Percentiles rank a stretch among this genome's conserved stretches.
Conservation (phyloP, 2,329 filamentous ascomycete species). For the Aureobasidium sp. region DNA sequence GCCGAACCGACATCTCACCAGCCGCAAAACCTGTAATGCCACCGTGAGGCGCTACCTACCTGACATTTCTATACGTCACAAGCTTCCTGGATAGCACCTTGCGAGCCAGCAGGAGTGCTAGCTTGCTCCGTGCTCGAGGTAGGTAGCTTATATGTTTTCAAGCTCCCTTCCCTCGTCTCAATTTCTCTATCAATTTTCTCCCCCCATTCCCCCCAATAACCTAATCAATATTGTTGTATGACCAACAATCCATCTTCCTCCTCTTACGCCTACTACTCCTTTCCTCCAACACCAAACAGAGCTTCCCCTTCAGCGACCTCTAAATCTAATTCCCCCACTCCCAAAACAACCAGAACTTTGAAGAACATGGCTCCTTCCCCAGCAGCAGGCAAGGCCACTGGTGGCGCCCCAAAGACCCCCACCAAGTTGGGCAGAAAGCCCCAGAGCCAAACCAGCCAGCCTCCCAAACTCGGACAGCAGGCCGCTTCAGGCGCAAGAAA, state of each 20-base stretch:
- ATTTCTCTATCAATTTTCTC: slow-evolving; percentile 11
- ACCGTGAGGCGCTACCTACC: slow-evolving; percentile 13
- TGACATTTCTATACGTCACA: slow-evolving; percentile 12
- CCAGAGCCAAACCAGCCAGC: slow-evolving; percentile 30
- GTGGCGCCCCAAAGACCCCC: slow-evolving; percentile 43
- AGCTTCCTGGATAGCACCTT: neutral
- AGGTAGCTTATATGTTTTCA: slow-evolving; percentile 12
- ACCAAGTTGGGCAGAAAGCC: slow-evolving; percentile 44
- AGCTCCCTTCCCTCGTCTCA: slow-evolving; percentile 12
- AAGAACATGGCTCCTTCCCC: slow-evolving; percentile 44
- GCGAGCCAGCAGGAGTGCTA: neutral
- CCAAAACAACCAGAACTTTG: slow-evolving; percentile 22
- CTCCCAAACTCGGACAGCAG: slow-evolving; percentile 35
- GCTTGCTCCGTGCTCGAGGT: slow-evolving; percentile 10
- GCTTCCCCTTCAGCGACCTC: slow-evolving; percentile 27
- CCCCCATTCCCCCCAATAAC: slow-evolving; percentile 14
- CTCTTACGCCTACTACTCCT: slow-evolving; percentile 43
- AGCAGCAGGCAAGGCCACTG: slow-evolving; percentile 42
- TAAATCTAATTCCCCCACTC: slow-evolving; percentile 29
- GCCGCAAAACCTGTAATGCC: slow-evolving; percentile 15
- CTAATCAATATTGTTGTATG: slow-evolving; percentile 33
- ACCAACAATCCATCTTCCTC: slow-evolving; percentile 41
- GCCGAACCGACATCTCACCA: slow-evolving; percentile 14
- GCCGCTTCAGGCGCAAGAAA: slow-evolving; percentile 25
- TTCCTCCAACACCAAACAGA: slow-evolving; percentile 43